A percentile compares a stretch with the other conserved stretches of the same genome.
Conservation (phyloP, 2,329 filamentous ascomycete genomes). For the Periconia digitata region DNA sequence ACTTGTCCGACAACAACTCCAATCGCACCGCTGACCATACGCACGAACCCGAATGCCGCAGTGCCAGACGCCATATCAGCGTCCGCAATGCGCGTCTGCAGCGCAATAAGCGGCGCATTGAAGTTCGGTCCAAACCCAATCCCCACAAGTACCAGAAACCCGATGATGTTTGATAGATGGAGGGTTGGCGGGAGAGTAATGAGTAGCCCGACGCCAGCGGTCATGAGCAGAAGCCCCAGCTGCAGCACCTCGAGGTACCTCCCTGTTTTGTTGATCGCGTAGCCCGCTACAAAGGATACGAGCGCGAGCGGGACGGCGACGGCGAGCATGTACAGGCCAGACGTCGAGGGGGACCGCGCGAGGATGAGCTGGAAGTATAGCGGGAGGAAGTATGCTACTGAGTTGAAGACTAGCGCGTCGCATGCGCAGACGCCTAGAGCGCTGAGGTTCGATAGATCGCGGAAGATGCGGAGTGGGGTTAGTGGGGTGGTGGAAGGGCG, state of each 20-base stretch:
- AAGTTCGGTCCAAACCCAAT: slow-evolving; percentile 57
- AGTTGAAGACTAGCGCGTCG: slow-evolving; percentile 63
- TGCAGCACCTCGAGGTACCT: slow-evolving; percentile 43
- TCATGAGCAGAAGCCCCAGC: slow-evolving; percentile 34
- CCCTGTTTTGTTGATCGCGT: slow-evolving; percentile 52
- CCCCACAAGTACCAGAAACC: slow-evolving; percentile 53
- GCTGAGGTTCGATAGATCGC: slow-evolving; percentile 57
- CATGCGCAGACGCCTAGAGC: slow-evolving; percentile 53
- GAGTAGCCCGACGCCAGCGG: slow-evolving; percentile 37
- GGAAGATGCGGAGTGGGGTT: slow-evolving; percentile 70
- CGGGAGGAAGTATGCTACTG: slow-evolving; percentile 69
- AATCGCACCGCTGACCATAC: slow-evolving; percentile 49
- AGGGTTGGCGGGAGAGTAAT: slow-evolving; percentile 20
- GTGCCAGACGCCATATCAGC: slow-evolving; percentile 55
- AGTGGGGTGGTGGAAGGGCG: slow-evolving; percentile 62
- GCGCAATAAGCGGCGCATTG: slow-evolving; percentile 54
- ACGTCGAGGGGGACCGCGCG: slow-evolving; percentile 59
- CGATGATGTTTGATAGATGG: slow-evolving; percentile 42
- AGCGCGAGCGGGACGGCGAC: slow-evolving; percentile 52
- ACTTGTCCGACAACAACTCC: slow-evolving; percentile 55
- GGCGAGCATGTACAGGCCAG: slow-evolving; percentile 62
- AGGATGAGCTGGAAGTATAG: slow-evolving; percentile 73
- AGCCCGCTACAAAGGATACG: slow-evolving; percentile 48
- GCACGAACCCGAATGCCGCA: slow-evolving; percentile 53
- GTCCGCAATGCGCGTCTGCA: slow-evolving; percentile 61